phyloP scores from a whole-genome alignment of 2,329 filamentous ascomycete genomes.

The Penicillium hesseltinei region DNA sequence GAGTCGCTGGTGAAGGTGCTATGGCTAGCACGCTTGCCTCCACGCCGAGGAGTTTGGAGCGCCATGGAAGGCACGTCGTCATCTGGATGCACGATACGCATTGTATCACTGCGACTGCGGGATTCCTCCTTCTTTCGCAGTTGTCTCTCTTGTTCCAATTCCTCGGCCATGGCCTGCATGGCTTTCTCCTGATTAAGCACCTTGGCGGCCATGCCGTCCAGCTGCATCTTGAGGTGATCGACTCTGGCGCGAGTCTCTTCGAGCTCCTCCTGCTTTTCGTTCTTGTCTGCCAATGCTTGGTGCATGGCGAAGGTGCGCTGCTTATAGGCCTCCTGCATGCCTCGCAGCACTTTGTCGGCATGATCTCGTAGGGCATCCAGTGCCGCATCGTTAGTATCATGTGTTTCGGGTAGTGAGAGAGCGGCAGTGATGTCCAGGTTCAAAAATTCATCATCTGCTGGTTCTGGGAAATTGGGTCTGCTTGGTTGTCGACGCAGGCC shows the following conservation, averaged over 20 bases:
- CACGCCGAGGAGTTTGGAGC: conserved; percentile 34
- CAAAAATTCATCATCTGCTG: conserved; percentile 53
- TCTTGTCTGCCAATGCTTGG: conserved; percentile 54
- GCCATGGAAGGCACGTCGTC: conserved; percentile 36
- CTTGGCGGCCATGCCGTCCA: conserved; percentile 59
- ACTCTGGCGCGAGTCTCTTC: conserved; percentile 59
- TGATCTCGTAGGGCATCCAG: conserved; percentile 58
- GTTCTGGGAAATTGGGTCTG: conserved; percentile 31
- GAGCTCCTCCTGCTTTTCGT: conserved; percentile 59
- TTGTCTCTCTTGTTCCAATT: conserved; percentile 47
- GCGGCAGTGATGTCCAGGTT: conserved; percentile 54
- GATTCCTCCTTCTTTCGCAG: conserved; percentile 41
- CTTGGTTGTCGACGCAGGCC: conserved; percentile 35
- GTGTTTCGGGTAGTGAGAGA: conserved; percentile 54
- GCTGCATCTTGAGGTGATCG: conserved; percentile 58
- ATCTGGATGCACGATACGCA: conserved; percentile 32
- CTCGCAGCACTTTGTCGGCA: conserved; percentile 54
- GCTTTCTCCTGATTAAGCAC: conserved; percentile 56
- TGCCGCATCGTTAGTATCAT: conserved; percentile 51
- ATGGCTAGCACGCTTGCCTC: conserved; percentile 40
- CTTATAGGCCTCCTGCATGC: conserved; percentile 58
- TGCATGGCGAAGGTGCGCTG: conserved; percentile 51
- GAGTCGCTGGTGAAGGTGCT: conserved; percentile 52
- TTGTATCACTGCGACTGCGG: conserved; percentile 33
- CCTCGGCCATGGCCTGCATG: conserved; percentile 52